Percentiles rank a stretch among this genome's conserved stretches.
Conservation (phyloP, 768 basidiomycete species). For the Trametes sanguinea region DNA sequence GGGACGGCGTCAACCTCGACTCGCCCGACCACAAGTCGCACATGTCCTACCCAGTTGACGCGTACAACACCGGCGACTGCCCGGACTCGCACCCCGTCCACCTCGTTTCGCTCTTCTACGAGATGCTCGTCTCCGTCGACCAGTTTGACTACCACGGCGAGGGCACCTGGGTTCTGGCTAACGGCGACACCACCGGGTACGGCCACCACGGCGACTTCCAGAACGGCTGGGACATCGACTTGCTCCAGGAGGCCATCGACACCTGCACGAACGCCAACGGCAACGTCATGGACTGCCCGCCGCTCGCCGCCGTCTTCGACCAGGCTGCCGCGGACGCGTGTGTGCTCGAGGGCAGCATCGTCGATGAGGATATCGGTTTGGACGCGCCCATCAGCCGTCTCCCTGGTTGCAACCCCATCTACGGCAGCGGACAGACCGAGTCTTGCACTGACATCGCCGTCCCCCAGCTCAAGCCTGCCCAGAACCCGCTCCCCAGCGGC, state of each 20-base stretch:
- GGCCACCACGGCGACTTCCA: constrained; percentile 30
- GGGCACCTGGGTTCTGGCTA: constrained; percentile 26
- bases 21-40: constrained; percentile 41
- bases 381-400: constrained; percentile 17
- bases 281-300: constrained; percentile 27
- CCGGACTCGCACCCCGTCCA: constrained; percentile 29
- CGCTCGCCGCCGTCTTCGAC: constrained; percentile 25
- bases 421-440: constrained; percentile 12
- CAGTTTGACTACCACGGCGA: constrained; percentile 23
- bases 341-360: constrained; percentile 23
- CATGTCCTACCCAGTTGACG: constrained; percentile 37
- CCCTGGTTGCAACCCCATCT: constrained; percentile 29
- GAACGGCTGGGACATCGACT: constrained; percentile 27
- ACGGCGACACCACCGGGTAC: constrained; percentile 28
- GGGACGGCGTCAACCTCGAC: constrained; percentile 44
- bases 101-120: constrained; percentile 31
- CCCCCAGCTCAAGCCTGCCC: constrained; percentile 16
- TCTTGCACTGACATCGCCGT: constrained; percentile 12
- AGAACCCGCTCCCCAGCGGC: constrained; percentile 21
- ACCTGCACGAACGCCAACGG: constrained; percentile 28
- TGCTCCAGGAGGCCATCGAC: constrained; percentile 30
- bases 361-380: constrained; percentile 25
- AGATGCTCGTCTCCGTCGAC: constrained; percentile 25
- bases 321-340: constrained; percentile 23
- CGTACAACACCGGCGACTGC: constrained; percentile 28